Base-by-base conservation (phyloP, 2,329 filamentous ascomycete species). In the Dothidotthia symphoricarpi region DNA sequence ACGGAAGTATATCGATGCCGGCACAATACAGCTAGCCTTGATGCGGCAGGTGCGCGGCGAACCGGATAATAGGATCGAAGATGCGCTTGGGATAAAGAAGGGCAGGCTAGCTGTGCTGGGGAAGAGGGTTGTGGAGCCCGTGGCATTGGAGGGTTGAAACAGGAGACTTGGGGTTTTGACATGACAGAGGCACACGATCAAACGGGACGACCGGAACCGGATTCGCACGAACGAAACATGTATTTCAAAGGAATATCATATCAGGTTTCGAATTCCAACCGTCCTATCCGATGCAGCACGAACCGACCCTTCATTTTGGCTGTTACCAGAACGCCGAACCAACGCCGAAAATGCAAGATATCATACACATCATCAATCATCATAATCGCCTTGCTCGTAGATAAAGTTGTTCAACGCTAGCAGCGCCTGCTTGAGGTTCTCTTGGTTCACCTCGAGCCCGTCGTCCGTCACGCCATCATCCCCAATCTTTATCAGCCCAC, bases 1-100 rank as follows among this genome's bases (percentile, higher is more conserved):
- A 3, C 57, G 70, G 49, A 62, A 64, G 44, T 74, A 73, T 41
- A 39, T 74, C 34, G 73, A 75, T 53, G 69, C 69, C 4, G 63
- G 59, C 14, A 59, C 65, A 14, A 57, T 75, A 25, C 52, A 67
- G 26, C 45, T 66, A 39, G 63, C 61, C n/a, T 42, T 66, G 43
- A 64, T 62, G 59, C 51, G 59, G 35, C 46, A 36, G 39, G 39
- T 42, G 35, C 49, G 43, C 24, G 63, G 64, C 12, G 62, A 66
- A 41, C 49, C 52, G 9, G 51, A 56, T 27, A 42, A 30, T 28
- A 54, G 52, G 17, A 65, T 66, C 28, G 63, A 66, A 43, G 43
- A 57, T 17, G 47, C 47, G n/a, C 29, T 66, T 31, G 53, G 58
- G 3, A 57, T 66, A 33, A 57, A 57, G 55, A 62, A 47, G 36